Base-by-base conservation (phyloP, 768 basidiomycete species). In the Kwoniella sp. region DNA sequence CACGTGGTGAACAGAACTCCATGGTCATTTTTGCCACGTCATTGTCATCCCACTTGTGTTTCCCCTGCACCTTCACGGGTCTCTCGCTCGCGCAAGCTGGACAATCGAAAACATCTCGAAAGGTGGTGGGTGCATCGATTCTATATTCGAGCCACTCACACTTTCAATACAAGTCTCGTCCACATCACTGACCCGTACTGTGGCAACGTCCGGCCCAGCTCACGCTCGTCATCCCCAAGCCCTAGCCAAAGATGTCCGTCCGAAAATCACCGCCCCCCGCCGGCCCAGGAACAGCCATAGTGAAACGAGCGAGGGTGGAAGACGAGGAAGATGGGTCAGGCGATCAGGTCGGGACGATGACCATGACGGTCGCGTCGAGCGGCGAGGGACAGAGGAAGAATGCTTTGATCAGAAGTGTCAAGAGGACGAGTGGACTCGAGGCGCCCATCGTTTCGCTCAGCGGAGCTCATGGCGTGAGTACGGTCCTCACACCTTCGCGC, bases 391-490 rank as follows among this genome's bases (percentile, higher is more conserved):
- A 69, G 22, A 58, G 66, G 53, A 79, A 80, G 68, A 79, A 76
- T 52, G 81, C 78, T 7, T 58, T 82, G 64, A 85, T 95, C 67
- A 85, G 93, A 68, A 89, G 86, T 25, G 86, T 98, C 28, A 90
- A 91, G 79, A 85, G 96, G 52, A 99, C 96, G n/a, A 93, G 91
- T 81, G 89, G 86, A 71, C 85, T 98, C 45, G 89, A 92, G 72
- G 93, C 93, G 48, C 96, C 96, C 29, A 98, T 99, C 75, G 87
- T 98, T 75, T 90, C 90, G 73, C 83, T 99, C 67, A 85, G 87
- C 17, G 91, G 95, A 1, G 89, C 93, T 4, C 93, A 96, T 82
- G 85, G 87, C 55, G 91, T 94, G 81, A 73, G 90, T 83, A n/a
- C n/a, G n/a, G n/a, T n/a, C n/a, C n/a, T 8, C n/a, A n/a, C n/a